Evolutionary conservation across 1,139 yeast species (phyloP).

Genomic region (Suhomyces maxii): DNA sequence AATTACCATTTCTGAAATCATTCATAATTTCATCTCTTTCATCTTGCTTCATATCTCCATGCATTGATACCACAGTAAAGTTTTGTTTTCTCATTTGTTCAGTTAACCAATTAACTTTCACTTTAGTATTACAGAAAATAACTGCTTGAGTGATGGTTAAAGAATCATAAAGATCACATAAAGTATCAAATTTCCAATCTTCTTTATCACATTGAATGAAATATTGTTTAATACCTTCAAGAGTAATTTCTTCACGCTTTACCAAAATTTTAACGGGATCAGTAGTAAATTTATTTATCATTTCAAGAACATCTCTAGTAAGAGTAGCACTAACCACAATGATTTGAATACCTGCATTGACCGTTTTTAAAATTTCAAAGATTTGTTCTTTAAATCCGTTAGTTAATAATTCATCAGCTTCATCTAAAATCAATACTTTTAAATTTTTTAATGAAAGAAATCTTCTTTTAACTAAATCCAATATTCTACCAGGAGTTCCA

Average conservation of each 20-base stretch:
- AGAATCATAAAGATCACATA: slow-evolving; percentile 93
- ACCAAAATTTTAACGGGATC: slow-evolving; percentile 91
- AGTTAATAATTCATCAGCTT: slow-evolving; percentile 89
- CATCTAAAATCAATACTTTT: slow-evolving; percentile 85
- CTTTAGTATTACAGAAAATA: slow-evolving; percentile 89
- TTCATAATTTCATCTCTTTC: slow-evolving; percentile 89
- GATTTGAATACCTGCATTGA: slow-evolving; percentile 84
- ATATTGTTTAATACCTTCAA: slow-evolving; percentile 89
- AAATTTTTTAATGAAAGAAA: slow-evolving; percentile 65
- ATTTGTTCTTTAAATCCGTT: slow-evolving; percentile 94
- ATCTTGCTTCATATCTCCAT: slow-evolving; percentile 95
- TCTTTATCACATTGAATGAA: slow-evolving; percentile 85
- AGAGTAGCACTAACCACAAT: slow-evolving; percentile 94
- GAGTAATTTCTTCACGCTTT: slow-evolving; percentile 81
- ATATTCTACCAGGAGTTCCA: slow-evolving; percentile 95
- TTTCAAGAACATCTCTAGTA: slow-evolving; percentile 79
- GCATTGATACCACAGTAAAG: slow-evolving; percentile 92
- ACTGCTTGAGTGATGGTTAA: slow-evolving; percentile 94
- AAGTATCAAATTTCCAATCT: slow-evolving; percentile 93
- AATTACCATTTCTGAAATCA: slow-evolving; percentile 75
- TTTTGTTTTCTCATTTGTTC: slow-evolving; percentile 76
- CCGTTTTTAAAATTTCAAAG: slow-evolving; percentile 77
- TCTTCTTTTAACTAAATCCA: slow-evolving; percentile 83
- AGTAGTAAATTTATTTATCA: slow-evolving; percentile 83
- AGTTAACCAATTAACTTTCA: slow-evolving; percentile 89